Evolutionary conservation across 768 basidiomycete genomes (phyloP).

Genomic region (Lentinula sp.): DNA sequence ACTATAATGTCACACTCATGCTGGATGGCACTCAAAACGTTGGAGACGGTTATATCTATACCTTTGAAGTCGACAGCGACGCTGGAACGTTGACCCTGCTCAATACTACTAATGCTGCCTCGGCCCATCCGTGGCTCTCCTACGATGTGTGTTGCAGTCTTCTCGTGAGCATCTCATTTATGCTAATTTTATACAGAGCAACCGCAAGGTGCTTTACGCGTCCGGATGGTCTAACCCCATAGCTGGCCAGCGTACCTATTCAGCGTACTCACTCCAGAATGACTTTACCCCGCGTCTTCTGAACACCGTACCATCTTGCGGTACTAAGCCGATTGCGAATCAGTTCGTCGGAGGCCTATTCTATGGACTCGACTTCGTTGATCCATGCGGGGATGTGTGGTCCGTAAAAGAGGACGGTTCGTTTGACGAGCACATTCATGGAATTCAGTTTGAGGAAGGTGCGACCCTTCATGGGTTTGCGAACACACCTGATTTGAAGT

Average conservation of each 20-base stretch:
- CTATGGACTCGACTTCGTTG: constrained; percentile 15
- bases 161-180: background rate
- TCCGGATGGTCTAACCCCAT: constrained; percentile 15
- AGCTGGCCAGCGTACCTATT: constrained; percentile 12
- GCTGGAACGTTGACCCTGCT: constrained; percentile 9
- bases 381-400: constrained; percentile 16
- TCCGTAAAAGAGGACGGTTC: constrained; percentile 11
- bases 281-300: constrained; percentile 13
- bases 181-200: constrained; percentile 6
- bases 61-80: constrained; percentile 11
- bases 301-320: constrained; percentile 15
- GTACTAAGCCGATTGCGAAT: constrained; percentile 17
- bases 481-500: constrained; percentile 13
- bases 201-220: constrained; percentile 13
- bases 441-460: constrained; percentile 8
- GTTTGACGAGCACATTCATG: constrained; percentile 9
- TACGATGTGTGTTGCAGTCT: constrained; percentile 11
- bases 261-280: constrained; percentile 11
- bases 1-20: constrained; percentile 16
- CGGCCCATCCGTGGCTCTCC: constrained; percentile 17
- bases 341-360: constrained; percentile 15
- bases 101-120: constrained; percentile 12
- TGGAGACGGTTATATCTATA: constrained; percentile 14
- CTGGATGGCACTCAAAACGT: constrained; percentile 16
- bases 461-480: constrained; percentile 17